Conservation (phyloP, 805 yeast genomes). For the Candida ficus region DNA sequence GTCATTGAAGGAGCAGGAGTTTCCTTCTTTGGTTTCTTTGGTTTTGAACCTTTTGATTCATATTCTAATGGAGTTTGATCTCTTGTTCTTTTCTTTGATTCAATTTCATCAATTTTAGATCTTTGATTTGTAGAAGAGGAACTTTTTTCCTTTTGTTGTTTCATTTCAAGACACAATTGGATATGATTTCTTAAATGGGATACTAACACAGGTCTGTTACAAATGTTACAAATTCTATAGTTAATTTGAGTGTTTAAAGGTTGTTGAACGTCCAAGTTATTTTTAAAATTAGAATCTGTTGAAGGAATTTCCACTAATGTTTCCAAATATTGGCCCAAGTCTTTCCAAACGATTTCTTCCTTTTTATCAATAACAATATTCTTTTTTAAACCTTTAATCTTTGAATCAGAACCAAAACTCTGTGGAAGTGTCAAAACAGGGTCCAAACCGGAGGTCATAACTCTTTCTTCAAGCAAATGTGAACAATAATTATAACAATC, state of each 20-base stretch:
- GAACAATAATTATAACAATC: no score
- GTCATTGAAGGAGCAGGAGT: slow-evolving; percentile 4
- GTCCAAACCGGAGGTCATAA: slow-evolving; percentile 24
- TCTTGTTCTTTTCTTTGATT: slow-evolving; percentile 17
- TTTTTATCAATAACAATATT: not conserved
- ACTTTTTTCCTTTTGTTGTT: slow-evolving; percentile 22
- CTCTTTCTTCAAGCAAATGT: no score
- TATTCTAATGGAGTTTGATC: slow-evolving; percentile 16
- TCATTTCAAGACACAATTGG: slow-evolving; percentile 31
- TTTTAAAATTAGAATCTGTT: slow-evolving; percentile 15
- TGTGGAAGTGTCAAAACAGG: slow-evolving; percentile 13
- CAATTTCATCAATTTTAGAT: not conserved
- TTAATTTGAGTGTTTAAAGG: slow-evolving; percentile 36
- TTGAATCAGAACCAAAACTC: slow-evolving; percentile 24
- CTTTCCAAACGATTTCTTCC: slow-evolving; percentile 26
- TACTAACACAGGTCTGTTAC: slow-evolving; percentile 41
- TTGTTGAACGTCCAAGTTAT: slow-evolving; percentile 19
- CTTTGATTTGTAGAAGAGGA: not conserved
- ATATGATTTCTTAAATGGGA: slow-evolving; percentile 35
- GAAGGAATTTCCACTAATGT: slow-evolving; percentile 14
- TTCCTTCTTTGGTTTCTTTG: slow-evolving; percentile 24
- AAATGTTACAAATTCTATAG: slow-evolving; percentile 43
- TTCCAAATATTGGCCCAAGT: slow-evolving; percentile 28
- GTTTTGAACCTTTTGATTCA: slow-evolving; percentile 8
- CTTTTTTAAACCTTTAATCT: slow-evolving; percentile 21